Base-by-base conservation (phyloP, 768 basidiomycete genomes). In the Boletus pseudopeckii region DNA sequence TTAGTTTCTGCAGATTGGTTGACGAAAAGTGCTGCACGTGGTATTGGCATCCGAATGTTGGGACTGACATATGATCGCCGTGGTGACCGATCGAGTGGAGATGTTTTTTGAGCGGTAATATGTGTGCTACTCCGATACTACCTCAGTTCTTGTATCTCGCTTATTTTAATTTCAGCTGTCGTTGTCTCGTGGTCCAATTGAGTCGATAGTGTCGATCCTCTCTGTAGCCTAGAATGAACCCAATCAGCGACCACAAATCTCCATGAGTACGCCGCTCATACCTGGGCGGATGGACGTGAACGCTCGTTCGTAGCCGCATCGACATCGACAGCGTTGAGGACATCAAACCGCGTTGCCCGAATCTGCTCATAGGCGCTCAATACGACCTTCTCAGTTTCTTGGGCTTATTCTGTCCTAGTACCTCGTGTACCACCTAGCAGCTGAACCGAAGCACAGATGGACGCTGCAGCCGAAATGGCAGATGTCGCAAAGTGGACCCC, bases 401-500 rank as follows among this genome's bases (percentile, higher is more conserved):
- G 38, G 39, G 10, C 4, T 11, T 22, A n/a, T 38, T 5, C 11
- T 11, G 26, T 32, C 46, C 9, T 24, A 79, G 72, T 70, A n/a
- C 36, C 58, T 67, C n/a, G 72, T 74, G 54, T 80, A 71, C 72
- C 74, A 81, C 41, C 55, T 55, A 20, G 69, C 71, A 4, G 77
- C 77, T 76, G 71, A 37, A 81, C 65, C 1, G 75, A 71, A 5
- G 80, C 79, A 17, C 75, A 71, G 39, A 81, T 75, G 4, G 77
- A 72, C 7, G 71, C 71, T 2, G 78, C 79, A 3, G 80, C 80
- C 3, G 76, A 72, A 5, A 81, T 62, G 2, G 67, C 79, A 37
- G 79, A 73, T 11, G 77, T 73, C 5, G 80, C 80, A 3, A 81
- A 71, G 47, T 81, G 80, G 13, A 81, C 68, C 1, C 79, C 80